These are phyloP conservation scores for Magnaporthiopsis incrustans DNA, from an alignment of 2,329 filamentous ascomycete genomes.

Conservation along the genomic window DNA sequence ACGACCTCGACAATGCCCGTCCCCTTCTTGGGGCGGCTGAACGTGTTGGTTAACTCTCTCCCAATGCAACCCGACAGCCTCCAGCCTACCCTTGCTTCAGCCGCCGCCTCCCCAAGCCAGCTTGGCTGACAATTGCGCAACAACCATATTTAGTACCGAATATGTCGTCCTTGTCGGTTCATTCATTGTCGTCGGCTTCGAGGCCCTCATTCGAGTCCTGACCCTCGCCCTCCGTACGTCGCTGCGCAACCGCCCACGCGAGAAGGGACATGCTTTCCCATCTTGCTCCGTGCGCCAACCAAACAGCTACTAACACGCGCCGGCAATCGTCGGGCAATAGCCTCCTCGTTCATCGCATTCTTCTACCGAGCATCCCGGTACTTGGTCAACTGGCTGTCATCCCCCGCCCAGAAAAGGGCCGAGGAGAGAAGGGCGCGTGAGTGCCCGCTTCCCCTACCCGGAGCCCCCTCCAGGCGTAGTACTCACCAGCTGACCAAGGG, in stretches of 20 bases:
- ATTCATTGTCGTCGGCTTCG: conserved; percentile 72
- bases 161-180: conserved; percentile 83
- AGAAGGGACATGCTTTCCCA: neutral
- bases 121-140: conserved; percentile 5
- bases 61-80: neutral
- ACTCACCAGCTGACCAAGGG: neutral
- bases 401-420: conserved; percentile 59
- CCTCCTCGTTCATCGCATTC: conserved; percentile 70
- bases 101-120: no score
- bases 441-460: conserved; percentile 16
- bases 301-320: no score
- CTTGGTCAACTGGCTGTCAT: conserved; percentile 72
- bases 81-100: neutral
- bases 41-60: conserved; percentile 28
- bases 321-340: conserved; percentile 29
- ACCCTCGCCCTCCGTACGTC: conserved; percentile 77
- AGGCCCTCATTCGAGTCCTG: conserved; percentile 74
- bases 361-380: conserved; percentile 76
- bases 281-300: no score
- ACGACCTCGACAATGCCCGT: conserved; percentile 34
- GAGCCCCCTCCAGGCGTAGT: conserved; percentile 30
- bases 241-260: neutral
- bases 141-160: conserved; percentile 51
- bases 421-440: conserved; percentile 59
- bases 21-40: conserved; percentile 44